Evolutionary conservation across 805 yeast species (phyloP).

Genomic region (Maudiozyma serrabonitensis): DNA sequence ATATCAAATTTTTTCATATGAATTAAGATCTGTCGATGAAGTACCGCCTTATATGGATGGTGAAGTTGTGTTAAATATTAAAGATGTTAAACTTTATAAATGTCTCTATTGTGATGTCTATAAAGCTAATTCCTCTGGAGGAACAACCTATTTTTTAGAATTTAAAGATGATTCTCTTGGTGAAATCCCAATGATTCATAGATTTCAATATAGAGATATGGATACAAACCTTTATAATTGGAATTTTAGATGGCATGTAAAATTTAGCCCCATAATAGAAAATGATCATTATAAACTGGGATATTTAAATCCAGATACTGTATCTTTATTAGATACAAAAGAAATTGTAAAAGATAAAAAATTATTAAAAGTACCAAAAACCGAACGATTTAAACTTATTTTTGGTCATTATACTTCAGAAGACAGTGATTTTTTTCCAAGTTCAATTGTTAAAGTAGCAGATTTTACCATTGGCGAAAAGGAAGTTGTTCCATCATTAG

Average conservation of each 20-base stretch:
- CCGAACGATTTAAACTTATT: background rate
- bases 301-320: constrained; percentile 2
- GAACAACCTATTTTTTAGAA: constrained; percentile 3
- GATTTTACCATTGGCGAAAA: constrained; percentile 8
- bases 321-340: constrained; percentile 3
- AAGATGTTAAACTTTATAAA: constrained; percentile 4
- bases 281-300: constrained; percentile 8
- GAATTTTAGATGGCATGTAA: constrained; percentile 9
- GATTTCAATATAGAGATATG: constrained; percentile 5
- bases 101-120: constrained; percentile 9
- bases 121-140: background rate
- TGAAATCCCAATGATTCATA: constrained; percentile 1
- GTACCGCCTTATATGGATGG: constrained; percentile 7
- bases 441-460: constrained; percentile 4
- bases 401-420: constrained; percentile 8
- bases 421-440: constrained; percentile 5
- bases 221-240: constrained; percentile 3
- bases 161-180: background rate
- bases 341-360: constrained; percentile 3
- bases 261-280: constrained; percentile 1
- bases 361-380: background rate
- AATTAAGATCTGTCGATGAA: constrained; percentile 1
- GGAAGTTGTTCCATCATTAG: constrained; percentile 3
- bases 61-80: constrained; percentile 4
- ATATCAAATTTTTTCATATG: constrained; percentile 5